Evolutionary conservation across 176 grass and related monocot species (phyloP).

Genomic region (Leersia perrieri): DNA sequence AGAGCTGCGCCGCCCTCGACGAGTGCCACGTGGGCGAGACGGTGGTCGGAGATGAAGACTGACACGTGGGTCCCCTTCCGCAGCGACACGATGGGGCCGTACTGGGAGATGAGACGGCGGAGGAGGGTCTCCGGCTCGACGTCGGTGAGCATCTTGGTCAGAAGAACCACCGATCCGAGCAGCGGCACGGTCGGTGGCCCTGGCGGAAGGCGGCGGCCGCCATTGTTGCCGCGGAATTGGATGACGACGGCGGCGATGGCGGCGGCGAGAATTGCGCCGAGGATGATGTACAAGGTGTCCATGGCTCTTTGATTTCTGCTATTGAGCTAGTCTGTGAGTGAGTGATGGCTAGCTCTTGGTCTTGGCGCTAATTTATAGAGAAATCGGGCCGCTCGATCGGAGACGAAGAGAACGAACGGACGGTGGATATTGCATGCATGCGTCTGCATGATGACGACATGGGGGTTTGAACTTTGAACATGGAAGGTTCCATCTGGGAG

Average conservation of each 20-base stretch:
- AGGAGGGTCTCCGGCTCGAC: conserved; percentile 33
- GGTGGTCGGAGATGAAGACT: conserved; percentile 52
- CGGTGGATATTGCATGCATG: background rate
- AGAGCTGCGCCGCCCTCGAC: conserved; percentile 42
- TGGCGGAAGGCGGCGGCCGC: conserved; percentile 30
- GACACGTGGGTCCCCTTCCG: conserved; percentile 11
- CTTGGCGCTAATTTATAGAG: background rate
- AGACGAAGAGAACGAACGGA: background rate
- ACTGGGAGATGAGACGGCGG: conserved; percentile 26
- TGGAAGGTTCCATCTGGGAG: background rate
- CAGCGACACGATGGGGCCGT: conserved; percentile 52
- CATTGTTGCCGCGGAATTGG: background rate
- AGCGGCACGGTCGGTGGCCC: conserved; percentile 45
- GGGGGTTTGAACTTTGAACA: background rate
- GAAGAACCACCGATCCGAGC: conserved; percentile 46
- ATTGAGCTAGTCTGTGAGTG: background rate
- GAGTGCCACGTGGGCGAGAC: conserved; percentile 49
- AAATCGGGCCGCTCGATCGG: too few species aligned
- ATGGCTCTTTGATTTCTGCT: background rate
- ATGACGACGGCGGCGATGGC: background rate
- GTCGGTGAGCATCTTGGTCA: conserved; percentile 21
- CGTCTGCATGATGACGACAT: background rate
- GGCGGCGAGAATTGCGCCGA: conserved; percentile 14
- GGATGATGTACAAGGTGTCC: conserved; percentile 15
- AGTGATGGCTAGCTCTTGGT: background rate